Evolutionary conservation across 2,329 filamentous ascomycete species (phyloP).

Genomic region (Aureobasidium sp.): DNA sequence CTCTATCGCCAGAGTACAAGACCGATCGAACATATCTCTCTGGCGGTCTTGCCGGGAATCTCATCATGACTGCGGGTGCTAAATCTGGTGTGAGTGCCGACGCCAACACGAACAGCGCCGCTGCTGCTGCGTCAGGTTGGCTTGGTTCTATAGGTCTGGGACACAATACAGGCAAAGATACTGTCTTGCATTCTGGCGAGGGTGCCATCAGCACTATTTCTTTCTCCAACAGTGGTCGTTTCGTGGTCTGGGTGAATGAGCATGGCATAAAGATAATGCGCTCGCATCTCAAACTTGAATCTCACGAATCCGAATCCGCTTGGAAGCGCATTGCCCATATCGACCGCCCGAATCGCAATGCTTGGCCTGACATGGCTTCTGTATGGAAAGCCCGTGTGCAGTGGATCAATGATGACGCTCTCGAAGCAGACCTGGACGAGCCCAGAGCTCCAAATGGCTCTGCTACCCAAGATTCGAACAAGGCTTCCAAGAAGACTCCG

Average conservation of each 20-base stretch:
- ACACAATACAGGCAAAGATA: constrained; percentile 72
- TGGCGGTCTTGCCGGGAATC: constrained; percentile 77
- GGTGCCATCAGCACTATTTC: constrained; percentile 86
- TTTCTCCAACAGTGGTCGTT: constrained; percentile 89
- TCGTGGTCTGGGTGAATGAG: constrained; percentile 92
- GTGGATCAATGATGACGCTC: constrained; percentile 79
- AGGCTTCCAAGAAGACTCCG: constrained; percentile 26
- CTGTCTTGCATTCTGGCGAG: constrained; percentile 82
- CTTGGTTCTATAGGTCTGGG: constrained; percentile 80
- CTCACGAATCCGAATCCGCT: constrained; percentile 67
- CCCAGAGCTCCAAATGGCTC: constrained; percentile 29
- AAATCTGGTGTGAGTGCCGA: constrained; percentile 70
- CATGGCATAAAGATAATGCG: constrained; percentile 98
- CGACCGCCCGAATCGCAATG: constrained; percentile 74
- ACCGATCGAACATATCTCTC: constrained; percentile 84
- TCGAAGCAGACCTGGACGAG: constrained; percentile 64
- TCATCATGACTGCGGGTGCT: constrained; percentile 80
- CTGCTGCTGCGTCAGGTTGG: constrained; percentile 75
- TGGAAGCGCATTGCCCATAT: constrained; percentile 95
- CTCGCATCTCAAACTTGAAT: constrained; percentile 73
- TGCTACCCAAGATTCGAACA: constrained; percentile 18
- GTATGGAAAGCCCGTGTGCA: constrained; percentile 90
- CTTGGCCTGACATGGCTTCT: constrained; percentile 93
- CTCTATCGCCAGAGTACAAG: constrained; percentile 91
- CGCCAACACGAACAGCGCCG: constrained; percentile 80